Evolutionary conservation across 352 stramenopile genomes (phyloP).

Genomic region (Pythium sukuiense): DNA sequence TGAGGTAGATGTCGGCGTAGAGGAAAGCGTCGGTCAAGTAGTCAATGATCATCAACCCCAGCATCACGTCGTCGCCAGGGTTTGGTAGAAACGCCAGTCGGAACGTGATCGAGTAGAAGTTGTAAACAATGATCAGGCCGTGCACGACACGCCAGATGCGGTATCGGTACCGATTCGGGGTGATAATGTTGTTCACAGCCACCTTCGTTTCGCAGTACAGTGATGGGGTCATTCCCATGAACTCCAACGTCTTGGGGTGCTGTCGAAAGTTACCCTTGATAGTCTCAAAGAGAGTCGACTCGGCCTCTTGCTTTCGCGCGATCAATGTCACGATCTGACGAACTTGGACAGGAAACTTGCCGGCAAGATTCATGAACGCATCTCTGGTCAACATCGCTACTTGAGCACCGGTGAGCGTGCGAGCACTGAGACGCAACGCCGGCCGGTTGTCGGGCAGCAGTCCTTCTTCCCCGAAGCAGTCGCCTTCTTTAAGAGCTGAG

Average conservation of each 20-base stretch:
- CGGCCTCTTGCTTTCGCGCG: conserved; percentile 15
- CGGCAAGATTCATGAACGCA: conserved; percentile 18
- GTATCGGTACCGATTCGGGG: conserved; percentile 1
- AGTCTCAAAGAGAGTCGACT: conserved; percentile 12
- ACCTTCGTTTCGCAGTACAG: conserved; percentile 22
- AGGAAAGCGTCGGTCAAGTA: conserved; percentile 26
- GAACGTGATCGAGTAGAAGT: conserved; percentile 39
- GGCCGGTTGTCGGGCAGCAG: conserved; percentile 10
- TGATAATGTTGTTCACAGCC: conserved; percentile 20
- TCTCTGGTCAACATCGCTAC: conserved; percentile 9
- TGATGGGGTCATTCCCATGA: conserved; percentile 18
- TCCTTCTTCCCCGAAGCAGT: conserved; percentile 68
- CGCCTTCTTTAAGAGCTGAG: conserved; percentile 42
- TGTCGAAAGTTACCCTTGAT: conserved; percentile 15
- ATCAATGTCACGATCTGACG: conserved; percentile 25
- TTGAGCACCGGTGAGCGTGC: conserved; percentile 19
- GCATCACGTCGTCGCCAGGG: conserved; percentile 1
- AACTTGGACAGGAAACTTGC: conserved; percentile 22
- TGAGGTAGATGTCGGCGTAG: conserved; percentile 29
- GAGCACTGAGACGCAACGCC: conserved; percentile 22
- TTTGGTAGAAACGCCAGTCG: conserved; percentile 27
- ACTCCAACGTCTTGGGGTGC: conserved; percentile 16
- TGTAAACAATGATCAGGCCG: conserved; percentile 38
- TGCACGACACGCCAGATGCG: conserved; percentile 42
- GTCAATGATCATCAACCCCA: conserved; percentile 18